Percentiles rank a stretch among this genome's conserved stretches.
Conservation (phyloP, 208 protist genomes). For the Trypanosoma congolense region DNA sequence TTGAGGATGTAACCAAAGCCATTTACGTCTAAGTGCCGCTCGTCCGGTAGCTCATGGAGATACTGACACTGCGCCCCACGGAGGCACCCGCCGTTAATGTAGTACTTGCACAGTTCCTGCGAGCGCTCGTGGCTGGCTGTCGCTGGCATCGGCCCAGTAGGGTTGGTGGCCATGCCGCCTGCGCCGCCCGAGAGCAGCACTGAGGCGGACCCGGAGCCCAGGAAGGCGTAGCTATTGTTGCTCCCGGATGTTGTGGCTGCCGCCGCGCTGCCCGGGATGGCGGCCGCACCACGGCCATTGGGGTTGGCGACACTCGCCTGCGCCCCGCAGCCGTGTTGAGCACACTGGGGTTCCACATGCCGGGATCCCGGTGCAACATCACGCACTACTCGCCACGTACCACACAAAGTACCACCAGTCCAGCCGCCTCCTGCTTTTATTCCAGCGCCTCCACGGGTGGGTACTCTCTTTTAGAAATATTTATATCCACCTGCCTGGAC, state of each 20-base stretch:
- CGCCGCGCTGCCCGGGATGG: constrained; percentile 9
- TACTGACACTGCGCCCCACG: constrained; percentile 74
- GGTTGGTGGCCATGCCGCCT: constrained; percentile 11
- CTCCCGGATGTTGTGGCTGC: constrained; percentile 2
- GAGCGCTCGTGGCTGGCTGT: constrained; percentile 56
- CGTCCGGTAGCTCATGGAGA: constrained; percentile 83
- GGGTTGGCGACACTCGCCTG: constrained; percentile 4
- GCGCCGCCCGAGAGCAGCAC: constrained; percentile 11
- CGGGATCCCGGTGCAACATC: constrained; percentile 22
- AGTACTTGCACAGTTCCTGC: constrained; percentile 86
- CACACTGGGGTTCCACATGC: constrained; percentile 12
- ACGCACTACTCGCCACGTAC: background rate
- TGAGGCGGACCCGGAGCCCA: constrained; percentile 25
- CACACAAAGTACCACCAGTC: background rate
- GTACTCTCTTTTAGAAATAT: no score
- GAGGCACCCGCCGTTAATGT: constrained; percentile 84
- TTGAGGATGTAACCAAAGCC: constrained; percentile 86
- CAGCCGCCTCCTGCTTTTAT: background rate
- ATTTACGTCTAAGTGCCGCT: constrained; percentile 85
- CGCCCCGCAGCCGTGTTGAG: constrained; percentile 11
- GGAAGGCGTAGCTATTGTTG: constrained; percentile 36
- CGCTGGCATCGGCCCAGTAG: constrained; percentile 25
- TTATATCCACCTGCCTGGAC: no score
- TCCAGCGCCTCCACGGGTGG: no score
- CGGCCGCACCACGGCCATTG: constrained; percentile 6